A percentile compares a stretch with the other conserved stretches of the same genome.
phyloP scores from a whole-genome alignment of 768 basidiomycete species.

The Lactarius tabidus region DNA sequence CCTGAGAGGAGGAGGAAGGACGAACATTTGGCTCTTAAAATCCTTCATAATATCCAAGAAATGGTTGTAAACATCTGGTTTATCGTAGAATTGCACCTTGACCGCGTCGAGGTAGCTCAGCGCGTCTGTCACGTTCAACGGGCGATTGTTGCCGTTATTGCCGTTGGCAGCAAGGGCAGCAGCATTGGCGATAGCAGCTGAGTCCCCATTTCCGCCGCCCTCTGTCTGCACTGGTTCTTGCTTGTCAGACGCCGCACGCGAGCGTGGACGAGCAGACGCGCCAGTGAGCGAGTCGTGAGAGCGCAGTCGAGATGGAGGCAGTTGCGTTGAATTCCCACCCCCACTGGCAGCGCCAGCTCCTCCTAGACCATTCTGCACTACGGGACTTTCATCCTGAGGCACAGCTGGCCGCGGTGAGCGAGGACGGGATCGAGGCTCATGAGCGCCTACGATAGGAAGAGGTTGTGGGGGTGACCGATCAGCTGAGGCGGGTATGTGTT shows the following conservation, averaged over 20 bases:
- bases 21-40: constrained; percentile 93
- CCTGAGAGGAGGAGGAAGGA: constrained; percentile 20
- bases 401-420: constrained; percentile 12
- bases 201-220: neutral
- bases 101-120: constrained; percentile 92
- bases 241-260: constrained; percentile 20
- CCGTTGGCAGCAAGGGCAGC: constrained; percentile 22
- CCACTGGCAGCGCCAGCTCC: neutral
- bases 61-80: constrained; percentile 91
- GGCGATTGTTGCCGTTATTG: constrained; percentile 41
- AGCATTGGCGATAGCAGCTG: neutral
- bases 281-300: constrained; percentile 18
- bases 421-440: constrained; percentile 12
- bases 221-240: constrained; percentile 5
- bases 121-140: constrained; percentile 90
- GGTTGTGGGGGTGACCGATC: constrained; percentile 15
- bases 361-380: neutral
- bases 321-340: neutral
- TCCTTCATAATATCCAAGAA: constrained; percentile 99
- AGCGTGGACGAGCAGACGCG: constrained; percentile 14
- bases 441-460: constrained; percentile 11
- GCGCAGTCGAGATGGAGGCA: constrained; percentile 10
- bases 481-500: constrained; percentile 8
- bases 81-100: constrained; percentile 85
- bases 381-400: neutral